Conservation (phyloP, 176 grass and related monocot species). For the Elymus sibiricus region DNA sequence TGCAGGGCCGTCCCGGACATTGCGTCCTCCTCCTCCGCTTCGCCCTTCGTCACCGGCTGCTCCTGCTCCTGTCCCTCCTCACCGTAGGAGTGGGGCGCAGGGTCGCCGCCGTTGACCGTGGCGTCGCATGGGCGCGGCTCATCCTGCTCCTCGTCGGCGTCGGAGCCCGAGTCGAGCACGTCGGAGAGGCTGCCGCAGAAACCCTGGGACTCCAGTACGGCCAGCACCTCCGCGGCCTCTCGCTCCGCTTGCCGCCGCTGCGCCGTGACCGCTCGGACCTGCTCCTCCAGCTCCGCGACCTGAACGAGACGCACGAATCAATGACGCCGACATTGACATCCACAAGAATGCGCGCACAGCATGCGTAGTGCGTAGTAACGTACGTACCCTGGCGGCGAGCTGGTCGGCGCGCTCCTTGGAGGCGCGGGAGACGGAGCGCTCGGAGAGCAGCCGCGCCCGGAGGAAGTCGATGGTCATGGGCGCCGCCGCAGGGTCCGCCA, state of each 20-base stretch:
- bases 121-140: background rate
- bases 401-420: constrained; percentile 78
- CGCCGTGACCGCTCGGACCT: constrained; percentile 60
- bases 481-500: constrained; percentile 57
- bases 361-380: no score
- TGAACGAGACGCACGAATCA: constrained; percentile 16
- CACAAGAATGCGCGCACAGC: background rate
- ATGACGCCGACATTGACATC: background rate
- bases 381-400: constrained; percentile 68
- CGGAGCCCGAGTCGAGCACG: constrained; percentile 46
- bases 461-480: constrained; percentile 97
- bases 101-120: background rate
- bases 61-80: background rate
- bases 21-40: constrained; percentile 19
- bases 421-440: constrained; percentile 82
- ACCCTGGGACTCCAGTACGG: constrained; percentile 61
- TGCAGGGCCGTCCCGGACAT: constrained; percentile 34
- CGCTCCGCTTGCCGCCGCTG: constrained; percentile 78
- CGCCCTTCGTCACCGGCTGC: background rate
- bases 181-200: constrained; percentile 57
- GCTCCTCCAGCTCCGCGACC: constrained; percentile 92
- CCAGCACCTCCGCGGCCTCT: constrained; percentile 55
- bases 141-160: background rate
- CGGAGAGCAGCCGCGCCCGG: constrained; percentile 89
- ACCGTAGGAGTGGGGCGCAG: background rate